These are phyloP conservation scores for Aspergillus alliaceus DNA, from an alignment of 2,329 filamentous ascomycete genomes.

Conservation along the genomic window DNA sequence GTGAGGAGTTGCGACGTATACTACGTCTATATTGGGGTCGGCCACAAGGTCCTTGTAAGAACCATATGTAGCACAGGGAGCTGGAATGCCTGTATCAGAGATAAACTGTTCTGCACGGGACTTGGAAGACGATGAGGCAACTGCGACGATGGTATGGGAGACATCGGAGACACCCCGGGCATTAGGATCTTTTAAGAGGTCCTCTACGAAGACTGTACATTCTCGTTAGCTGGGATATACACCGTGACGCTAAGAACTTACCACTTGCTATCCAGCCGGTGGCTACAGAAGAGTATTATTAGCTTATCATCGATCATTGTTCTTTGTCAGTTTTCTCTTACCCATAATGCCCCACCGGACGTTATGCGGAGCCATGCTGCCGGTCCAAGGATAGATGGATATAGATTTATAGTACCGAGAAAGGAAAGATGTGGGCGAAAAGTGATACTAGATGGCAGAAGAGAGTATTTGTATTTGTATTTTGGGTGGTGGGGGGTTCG, in stretches of 20 bases:
- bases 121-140: constrained; percentile 73
- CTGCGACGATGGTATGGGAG: constrained; percentile 74
- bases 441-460: neutral
- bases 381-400: neutral
- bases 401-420: neutral
- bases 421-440: neutral
- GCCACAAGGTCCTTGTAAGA: constrained; percentile 79
- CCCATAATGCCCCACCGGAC: constrained; percentile 47
- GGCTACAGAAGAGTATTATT: constrained; percentile 29
- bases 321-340: constrained; percentile 20
- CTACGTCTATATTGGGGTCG: constrained; percentile 76
- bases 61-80: constrained; percentile 70
- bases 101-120: constrained; percentile 72
- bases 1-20: constrained; percentile 89
- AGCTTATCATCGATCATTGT: constrained; percentile 11
- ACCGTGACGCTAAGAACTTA: constrained; percentile 27
- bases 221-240: neutral
- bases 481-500: too few relatives aligned
- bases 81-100: constrained; percentile 66
- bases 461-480: too few relatives aligned
- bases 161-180: constrained; percentile 70
- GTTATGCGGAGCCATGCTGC: constrained; percentile 35
- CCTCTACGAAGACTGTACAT: constrained; percentile 64
- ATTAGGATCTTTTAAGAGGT: constrained; percentile 73
- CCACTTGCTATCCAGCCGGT: constrained; percentile 45